phyloP scores from a whole-genome alignment of 345 rosid genomes.

The Bruguiera gymnorhiza region DNA sequence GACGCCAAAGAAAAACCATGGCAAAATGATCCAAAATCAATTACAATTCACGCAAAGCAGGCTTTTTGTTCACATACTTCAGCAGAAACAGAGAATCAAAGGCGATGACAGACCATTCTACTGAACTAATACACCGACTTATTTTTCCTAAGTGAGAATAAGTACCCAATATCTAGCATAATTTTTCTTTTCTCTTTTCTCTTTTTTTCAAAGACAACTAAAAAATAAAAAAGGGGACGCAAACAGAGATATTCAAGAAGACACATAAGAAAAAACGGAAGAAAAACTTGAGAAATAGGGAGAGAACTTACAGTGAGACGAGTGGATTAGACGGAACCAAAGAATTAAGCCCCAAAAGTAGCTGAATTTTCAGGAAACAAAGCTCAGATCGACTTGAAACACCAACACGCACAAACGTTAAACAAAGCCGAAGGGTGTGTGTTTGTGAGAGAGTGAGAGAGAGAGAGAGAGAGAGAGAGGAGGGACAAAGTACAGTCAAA shows the following conservation, averaged over 20 bases:
- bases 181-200: neutral
- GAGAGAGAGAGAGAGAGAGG: neutral
- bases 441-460: neutral
- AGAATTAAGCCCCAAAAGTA: neutral
- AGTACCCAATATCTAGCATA: neutral
- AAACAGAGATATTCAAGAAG: too few relatives aligned
- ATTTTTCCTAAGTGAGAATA: neutral
- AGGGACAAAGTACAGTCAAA: conserved; percentile 17
- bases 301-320: neutral
- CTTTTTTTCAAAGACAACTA: neutral
- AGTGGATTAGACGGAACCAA: neutral
- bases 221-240: too few relatives aligned
- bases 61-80: neutral
- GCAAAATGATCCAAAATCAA: too few relatives aligned
- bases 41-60: too few relatives aligned
- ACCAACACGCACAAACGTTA: neutral
- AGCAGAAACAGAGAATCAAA: neutral
- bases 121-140: neutral
- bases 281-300: neutral
- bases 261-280: too few relatives aligned
- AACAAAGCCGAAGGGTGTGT: neutral
- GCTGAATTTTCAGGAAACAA: neutral
- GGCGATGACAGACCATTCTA: neutral
- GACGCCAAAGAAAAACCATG: too few relatives aligned
- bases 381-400: too few relatives aligned